Evolutionary conservation across 2,329 filamentous ascomycete species (phyloP).

Genomic region (Colletotrichum camelliae): DNA sequence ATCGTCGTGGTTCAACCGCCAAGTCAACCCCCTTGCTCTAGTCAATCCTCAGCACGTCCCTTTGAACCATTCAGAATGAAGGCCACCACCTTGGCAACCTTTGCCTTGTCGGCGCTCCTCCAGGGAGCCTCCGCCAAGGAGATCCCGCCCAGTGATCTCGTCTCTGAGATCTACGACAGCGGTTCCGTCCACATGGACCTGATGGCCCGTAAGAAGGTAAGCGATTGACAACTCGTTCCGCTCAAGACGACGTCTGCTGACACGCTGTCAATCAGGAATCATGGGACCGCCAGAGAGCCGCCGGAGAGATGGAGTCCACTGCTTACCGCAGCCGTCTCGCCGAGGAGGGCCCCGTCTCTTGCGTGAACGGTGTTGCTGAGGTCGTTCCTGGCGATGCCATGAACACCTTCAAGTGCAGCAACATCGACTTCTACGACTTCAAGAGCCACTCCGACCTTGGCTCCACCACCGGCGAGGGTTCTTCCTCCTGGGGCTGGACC

Average conservation of each 20-base stretch:
- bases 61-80: constrained; percentile 15
- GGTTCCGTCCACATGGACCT: constrained; percentile 24
- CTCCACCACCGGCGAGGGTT: constrained; percentile 34
- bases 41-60: neutral
- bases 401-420: constrained; percentile 25
- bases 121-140: constrained; percentile 23
- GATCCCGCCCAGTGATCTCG: constrained; percentile 21
- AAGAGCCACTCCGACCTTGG: constrained; percentile 56
- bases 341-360: constrained; percentile 20
- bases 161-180: constrained; percentile 23
- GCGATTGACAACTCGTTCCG: neutral
- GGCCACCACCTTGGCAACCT: constrained; percentile 13
- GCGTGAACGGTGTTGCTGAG: constrained; percentile 20
- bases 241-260: neutral
- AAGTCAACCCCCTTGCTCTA: neutral
- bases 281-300: constrained; percentile 19
- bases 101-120: constrained; percentile 16
- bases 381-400: constrained; percentile 21
- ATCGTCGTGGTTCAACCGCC: neutral
- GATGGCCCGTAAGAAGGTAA: constrained; percentile 25
- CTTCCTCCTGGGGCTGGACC: constrained; percentile 47
- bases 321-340: constrained; percentile 14
- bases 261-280: neutral
- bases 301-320: constrained; percentile 20
- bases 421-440: constrained; percentile 52